phyloP scores from a whole-genome alignment of 306 rosid genomes.

The Acacia melanoxylon region DNA sequence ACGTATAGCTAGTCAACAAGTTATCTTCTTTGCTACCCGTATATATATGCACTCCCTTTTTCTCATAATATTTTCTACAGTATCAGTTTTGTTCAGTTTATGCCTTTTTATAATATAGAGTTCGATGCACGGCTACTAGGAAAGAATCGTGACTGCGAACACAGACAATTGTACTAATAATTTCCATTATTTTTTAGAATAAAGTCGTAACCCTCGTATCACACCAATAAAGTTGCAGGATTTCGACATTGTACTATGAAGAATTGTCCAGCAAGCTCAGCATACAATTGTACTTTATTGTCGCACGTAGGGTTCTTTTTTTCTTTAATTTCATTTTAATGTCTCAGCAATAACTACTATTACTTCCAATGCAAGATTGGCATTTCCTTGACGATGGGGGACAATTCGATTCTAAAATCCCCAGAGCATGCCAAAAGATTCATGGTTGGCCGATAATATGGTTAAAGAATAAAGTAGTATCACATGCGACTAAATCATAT shows the following conservation, averaged over 20 bases:
- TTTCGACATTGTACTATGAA: background rate
- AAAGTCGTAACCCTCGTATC: background rate
- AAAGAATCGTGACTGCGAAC: no score
- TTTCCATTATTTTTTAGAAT: background rate
- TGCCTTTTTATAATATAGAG: background rate
- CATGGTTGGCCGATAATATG: background rate
- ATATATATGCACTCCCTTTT: background rate
- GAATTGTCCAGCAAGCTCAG: background rate
- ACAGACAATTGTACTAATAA: background rate
- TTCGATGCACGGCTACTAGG: background rate
- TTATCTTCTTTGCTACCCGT: background rate
- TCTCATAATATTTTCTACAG: background rate
- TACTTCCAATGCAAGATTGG: slow-evolving; percentile 32
- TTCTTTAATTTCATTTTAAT: background rate
- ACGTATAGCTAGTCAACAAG: background rate
- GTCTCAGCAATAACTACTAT: background rate
- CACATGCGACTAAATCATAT: background rate
- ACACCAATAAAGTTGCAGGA: background rate
- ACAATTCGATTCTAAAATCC: slow-evolving; percentile 27
- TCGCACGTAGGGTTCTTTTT: background rate
- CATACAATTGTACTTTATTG: background rate
- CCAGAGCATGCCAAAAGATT: background rate
- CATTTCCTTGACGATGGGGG: slow-evolving; percentile 35
- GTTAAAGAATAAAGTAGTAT: background rate
- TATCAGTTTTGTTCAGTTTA: background rate